Conservation (phyloP, 805 yeast genomes). For the Monosporozyma solicola region DNA sequence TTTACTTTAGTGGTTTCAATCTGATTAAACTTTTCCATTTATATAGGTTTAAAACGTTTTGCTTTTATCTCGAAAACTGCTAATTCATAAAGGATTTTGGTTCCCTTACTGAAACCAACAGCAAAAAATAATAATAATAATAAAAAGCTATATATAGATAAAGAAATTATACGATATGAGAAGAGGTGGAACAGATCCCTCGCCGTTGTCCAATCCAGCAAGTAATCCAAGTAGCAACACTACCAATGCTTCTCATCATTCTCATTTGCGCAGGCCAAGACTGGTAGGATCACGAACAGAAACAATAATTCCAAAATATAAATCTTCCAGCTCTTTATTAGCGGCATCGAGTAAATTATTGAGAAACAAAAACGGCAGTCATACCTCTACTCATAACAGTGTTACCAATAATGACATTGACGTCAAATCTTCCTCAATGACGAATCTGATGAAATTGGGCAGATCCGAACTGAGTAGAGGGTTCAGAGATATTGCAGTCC, state of each 20-base stretch:
- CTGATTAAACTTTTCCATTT: not conserved
- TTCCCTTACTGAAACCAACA: not conserved
- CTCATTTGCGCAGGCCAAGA: not conserved
- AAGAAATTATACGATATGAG: not conserved
- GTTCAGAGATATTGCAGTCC: not conserved
- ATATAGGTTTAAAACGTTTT: not conserved
- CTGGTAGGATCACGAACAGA: not conserved
- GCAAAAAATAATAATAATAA: not conserved
- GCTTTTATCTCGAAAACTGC: not conserved
- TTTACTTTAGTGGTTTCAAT: not conserved
- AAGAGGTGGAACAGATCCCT: not conserved
- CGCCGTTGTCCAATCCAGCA: not conserved
- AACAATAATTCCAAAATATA: not conserved
- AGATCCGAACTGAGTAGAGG: not conserved
- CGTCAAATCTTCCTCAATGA: conserved; percentile 14
- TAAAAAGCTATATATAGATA: too few species aligned
- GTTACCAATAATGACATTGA: not conserved
- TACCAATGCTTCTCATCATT: not conserved
- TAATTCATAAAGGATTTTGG: not conserved
- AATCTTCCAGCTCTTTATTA: not conserved
- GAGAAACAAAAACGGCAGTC: not conserved
- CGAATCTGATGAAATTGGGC: conserved; percentile 6
- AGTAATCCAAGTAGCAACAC: not conserved
- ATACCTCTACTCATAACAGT: not conserved
- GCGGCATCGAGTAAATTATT: not conserved